phyloP scores from a whole-genome alignment of 371 early-diverging fungal genomes.

The Smittium culicis region DNA sequence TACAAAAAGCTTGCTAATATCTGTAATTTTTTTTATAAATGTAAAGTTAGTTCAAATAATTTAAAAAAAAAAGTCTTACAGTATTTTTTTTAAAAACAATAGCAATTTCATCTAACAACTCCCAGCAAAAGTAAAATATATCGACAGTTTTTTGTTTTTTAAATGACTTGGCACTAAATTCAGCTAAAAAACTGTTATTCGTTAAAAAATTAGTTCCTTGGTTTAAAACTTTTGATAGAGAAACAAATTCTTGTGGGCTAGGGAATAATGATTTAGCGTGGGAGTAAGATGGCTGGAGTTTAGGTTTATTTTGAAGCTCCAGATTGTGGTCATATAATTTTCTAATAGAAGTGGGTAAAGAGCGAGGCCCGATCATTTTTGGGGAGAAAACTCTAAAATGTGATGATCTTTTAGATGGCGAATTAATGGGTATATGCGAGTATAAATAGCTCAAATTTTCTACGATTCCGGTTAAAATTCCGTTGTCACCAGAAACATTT shows the following conservation, averaged over 20 bases:
- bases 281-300: too few species aligned
- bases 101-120: conserved; percentile 29
- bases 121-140: conserved; percentile 30
- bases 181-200: too few species aligned
- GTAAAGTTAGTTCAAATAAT: too few species aligned
- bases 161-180: neutral
- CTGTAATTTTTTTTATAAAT: too few species aligned
- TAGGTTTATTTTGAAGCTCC: too few species aligned
- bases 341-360: neutral
- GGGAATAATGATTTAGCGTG: too few species aligned
- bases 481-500: neutral
- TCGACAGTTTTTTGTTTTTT: conserved; percentile 20
- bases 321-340: neutral
- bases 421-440: conserved; percentile 23
- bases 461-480: conserved; percentile 16
- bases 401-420: conserved; percentile 20
- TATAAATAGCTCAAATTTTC: conserved; percentile 30
- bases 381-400: conserved; percentile 14
- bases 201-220: too few species aligned
- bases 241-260: too few species aligned
- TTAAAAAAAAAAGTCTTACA: too few species aligned
- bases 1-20: too few species aligned
- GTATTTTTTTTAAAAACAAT: neutral
- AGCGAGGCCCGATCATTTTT: neutral
- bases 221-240: too few species aligned